A percentile compares a stretch with the other conserved stretches of the same genome.
Evolutionary conservation across 257 asterid genomes (phyloP).

Genomic region (Solanum lycopersicoides): DNA sequence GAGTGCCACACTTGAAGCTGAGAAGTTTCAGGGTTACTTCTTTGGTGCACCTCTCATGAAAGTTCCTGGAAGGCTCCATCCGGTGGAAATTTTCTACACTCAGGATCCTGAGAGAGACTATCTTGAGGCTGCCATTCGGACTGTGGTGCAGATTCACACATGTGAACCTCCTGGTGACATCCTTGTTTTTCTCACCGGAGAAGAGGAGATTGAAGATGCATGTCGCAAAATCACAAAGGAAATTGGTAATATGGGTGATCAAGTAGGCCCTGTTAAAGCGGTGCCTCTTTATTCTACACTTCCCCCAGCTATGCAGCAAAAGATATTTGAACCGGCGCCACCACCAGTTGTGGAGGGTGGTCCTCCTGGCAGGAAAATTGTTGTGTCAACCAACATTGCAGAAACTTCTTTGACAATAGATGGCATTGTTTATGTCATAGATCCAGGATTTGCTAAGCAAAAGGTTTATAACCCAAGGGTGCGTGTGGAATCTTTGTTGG

Average conservation of each 20-base stretch:
- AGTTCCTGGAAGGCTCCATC: constrained; percentile 98
- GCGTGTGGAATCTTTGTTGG: constrained; percentile 93
- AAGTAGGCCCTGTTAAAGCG: constrained; percentile 75
- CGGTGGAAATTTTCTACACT: constrained; percentile 86
- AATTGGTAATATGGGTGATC: constrained; percentile 73
- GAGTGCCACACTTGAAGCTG: constrained; percentile 99
- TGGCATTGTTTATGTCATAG: constrained; percentile 95
- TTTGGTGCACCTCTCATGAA: constrained; percentile 88
- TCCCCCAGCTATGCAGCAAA: constrained; percentile 99
- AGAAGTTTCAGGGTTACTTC: constrained; percentile 89
- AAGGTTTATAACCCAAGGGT: constrained; percentile 89
- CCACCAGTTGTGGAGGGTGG: constrained; percentile 85
- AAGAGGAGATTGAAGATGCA: constrained; percentile 99
- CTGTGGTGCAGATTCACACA: constrained; percentile 84
- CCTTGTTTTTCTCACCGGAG: constrained; percentile 95
- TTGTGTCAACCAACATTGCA: constrained; percentile 91
- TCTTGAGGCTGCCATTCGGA: constrained; percentile 91
- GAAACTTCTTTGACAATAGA: constrained; percentile 96
- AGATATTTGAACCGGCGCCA: constrained; percentile 95
- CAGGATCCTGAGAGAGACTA: constrained; percentile 95
- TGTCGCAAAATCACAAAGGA: constrained; percentile 76
- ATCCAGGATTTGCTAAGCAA: constrained; percentile 92
- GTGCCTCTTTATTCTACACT: constrained; percentile 94
- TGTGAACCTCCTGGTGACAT: constrained; percentile 89
- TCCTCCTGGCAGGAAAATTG: constrained; percentile 91